These are phyloP conservation scores for Asterophora lycoperdoides DNA, from an alignment of 768 basidiomycete genomes.

Conservation along the genomic window DNA sequence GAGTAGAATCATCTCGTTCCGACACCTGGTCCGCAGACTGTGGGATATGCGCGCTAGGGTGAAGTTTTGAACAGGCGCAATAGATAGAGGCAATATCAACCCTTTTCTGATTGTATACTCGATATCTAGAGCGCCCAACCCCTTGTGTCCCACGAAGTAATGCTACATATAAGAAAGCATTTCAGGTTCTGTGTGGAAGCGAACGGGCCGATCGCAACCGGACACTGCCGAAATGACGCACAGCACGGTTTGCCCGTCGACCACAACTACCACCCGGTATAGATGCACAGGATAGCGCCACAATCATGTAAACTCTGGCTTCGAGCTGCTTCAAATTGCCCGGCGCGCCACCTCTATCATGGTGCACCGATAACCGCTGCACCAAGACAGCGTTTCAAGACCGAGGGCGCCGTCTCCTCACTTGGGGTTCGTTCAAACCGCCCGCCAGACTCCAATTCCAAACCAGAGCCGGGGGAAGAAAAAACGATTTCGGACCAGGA, in stretches of 20 bases:
- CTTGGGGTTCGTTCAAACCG: conserved; percentile 32
- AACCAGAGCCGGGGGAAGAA: conserved; percentile 18
- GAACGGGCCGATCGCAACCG: too few relatives aligned
- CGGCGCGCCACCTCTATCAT: conserved; percentile 3
- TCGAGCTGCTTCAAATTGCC: neutral
- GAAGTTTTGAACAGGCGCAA: too few relatives aligned
- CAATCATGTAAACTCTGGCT: conserved; percentile 4
- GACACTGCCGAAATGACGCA: too few relatives aligned
- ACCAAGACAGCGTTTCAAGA: neutral
- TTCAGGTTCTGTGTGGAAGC: too few relatives aligned
- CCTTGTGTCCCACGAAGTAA: too few relatives aligned
- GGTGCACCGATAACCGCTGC: neutral
- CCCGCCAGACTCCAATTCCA: conserved; percentile 32
- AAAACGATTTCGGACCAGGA: conserved; percentile 59
- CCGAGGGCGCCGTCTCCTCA: neutral
- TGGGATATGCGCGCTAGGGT: too few relatives aligned
- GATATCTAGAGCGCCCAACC: too few relatives aligned
- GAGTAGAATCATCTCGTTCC: too few relatives aligned
- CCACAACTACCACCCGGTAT: neutral
- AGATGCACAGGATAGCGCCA: conserved; percentile 5
- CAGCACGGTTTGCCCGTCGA: neutral
- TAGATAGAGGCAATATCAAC: too few relatives aligned
- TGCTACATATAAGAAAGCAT: too few relatives aligned
- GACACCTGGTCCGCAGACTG: too few relatives aligned
- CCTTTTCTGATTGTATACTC: too few relatives aligned